Base-by-base conservation (phyloP, 352 stramenopile genomes). In the Globisporangium nodosum region DNA sequence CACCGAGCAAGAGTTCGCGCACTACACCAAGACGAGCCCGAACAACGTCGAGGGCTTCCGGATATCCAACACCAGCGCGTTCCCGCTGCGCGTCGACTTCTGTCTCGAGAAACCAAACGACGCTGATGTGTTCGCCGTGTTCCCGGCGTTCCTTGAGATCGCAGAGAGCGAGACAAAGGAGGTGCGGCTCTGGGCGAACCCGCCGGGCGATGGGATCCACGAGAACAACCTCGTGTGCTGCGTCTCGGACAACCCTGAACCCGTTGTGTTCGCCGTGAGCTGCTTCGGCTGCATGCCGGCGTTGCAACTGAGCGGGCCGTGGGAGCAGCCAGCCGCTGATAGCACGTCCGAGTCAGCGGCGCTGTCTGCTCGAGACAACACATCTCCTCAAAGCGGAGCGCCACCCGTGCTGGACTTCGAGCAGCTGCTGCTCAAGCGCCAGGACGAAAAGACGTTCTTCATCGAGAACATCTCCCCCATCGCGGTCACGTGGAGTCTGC, bases 121-220 rank as follows among this genome's bases (percentile, higher is more conserved):
- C 2, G 49, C 61, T 4, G 54, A 50, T 0, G 63, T 68, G 5
- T 98, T 98, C 64, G 68, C 66, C 15, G 66, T 96, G 2, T 83
- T 90, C 30, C 94, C 93, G 16, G 45, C 66, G 30, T 63, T 50
- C 12, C 43, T 98, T 0, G 73, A 89, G n/a, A 62, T 98, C 0
- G 69, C 69, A 21, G 79, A 96, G 53, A 90, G 88, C 0, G 94
- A 98, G 49, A 98, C 94, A 3, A 79, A 71, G 43, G 92, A 98
- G 62, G 66, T 98, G 12, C 68, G 71, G 52, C 72, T 98, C n/a
- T 98, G 91, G 89, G 90, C 94, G 0, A 92, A 95, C 52, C 94
- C 94, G 5, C 60, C 64, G 6, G 56, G 65, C 5, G 72, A 86
- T 30, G 81, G 79, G 0, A 51, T 85, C 7, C 74, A 90, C 20